These are phyloP conservation scores for Ramalina intermedia DNA, from an alignment of 495 filamentous ascomycete species.

Conservation along the genomic window DNA sequence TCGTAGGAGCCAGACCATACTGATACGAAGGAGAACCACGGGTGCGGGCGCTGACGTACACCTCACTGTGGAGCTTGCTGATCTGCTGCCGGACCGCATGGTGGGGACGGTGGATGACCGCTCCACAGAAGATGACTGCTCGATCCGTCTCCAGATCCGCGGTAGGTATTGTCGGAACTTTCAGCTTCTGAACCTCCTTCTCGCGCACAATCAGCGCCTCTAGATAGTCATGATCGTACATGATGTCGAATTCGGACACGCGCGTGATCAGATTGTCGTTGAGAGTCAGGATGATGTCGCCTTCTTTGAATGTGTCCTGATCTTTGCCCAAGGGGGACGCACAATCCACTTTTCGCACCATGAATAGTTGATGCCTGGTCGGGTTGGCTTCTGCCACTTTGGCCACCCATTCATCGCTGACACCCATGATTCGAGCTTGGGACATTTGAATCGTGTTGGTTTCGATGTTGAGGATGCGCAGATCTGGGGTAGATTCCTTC, in stretches of 20 bases:
- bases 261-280: slow-evolving; percentile 87
- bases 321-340: slow-evolving; percentile 34
- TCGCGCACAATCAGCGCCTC: slow-evolving; percentile 80
- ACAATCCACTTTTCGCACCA: slow-evolving; percentile 87
- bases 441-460: slow-evolving; percentile 92
- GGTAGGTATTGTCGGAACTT: slow-evolving; percentile 75
- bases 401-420: slow-evolving; percentile 87
- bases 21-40: slow-evolving; percentile 81
- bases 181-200: slow-evolving; percentile 60
- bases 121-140: slow-evolving; percentile 88
- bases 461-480: slow-evolving; percentile 86
- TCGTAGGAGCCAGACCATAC: slow-evolving; percentile 87
- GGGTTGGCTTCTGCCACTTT: slow-evolving; percentile 76
- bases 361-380: slow-evolving; percentile 89
- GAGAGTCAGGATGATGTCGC: slow-evolving; percentile 82
- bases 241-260: slow-evolving; percentile 83
- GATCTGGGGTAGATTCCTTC: slow-evolving; percentile 56
- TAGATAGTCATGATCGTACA: slow-evolving; percentile 80
- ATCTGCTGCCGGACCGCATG: slow-evolving; percentile 97
- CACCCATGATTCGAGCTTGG: slow-evolving; percentile 96
- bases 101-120: slow-evolving; percentile 83
- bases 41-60: slow-evolving; percentile 81
- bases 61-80: slow-evolving; percentile 83
- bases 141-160: slow-evolving; percentile 84
- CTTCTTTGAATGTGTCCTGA: slow-evolving; percentile 54